Percentiles rank a stretch among this genome's conserved stretches.
Conservation (phyloP, 345 rosid species). For the Excoecaria cochinchinensis region DNA sequence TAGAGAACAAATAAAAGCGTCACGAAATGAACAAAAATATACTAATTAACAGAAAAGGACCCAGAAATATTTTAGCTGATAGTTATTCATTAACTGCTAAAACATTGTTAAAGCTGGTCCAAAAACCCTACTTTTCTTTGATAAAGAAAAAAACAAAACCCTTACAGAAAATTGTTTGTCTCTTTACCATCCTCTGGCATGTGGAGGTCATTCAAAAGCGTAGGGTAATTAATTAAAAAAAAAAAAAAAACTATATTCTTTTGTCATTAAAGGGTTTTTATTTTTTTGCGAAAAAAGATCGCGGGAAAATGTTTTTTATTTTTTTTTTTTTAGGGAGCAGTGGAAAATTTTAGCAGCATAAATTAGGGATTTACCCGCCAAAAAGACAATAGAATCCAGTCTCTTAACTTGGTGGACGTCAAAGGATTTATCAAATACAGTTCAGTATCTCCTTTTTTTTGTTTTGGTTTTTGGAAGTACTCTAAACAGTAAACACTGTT, state of each 20-base stretch:
- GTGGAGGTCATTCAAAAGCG: conserved; percentile 23
- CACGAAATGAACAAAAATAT: conserved; percentile 15
- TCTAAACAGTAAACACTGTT: neutral
- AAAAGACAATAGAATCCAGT: conserved; percentile 16
- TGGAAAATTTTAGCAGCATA: neutral
- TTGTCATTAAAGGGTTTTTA: conserved; percentile 28
- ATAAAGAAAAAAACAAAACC: conserved; percentile 37
- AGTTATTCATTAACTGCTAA: conserved; percentile 22
- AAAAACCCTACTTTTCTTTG: conserved; percentile 32
- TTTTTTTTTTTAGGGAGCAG: neutral
- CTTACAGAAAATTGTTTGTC: conserved; percentile 23
- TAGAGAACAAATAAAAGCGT: conserved; percentile 19
- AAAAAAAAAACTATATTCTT: conserved; percentile 1
- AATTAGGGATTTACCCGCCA: conserved; percentile 60
- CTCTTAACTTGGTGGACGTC: conserved; percentile 49
- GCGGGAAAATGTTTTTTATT: conserved; percentile 36
- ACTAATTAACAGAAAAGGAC: conserved; percentile 34
- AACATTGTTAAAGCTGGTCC: conserved; percentile 9
- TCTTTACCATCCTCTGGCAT: conserved; percentile 15
- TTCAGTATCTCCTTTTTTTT: conserved; percentile 18
- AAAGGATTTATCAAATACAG: conserved; percentile 44
- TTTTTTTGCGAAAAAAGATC: conserved; percentile 20
- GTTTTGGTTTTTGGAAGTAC: neutral
- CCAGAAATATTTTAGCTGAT: conserved; percentile 26
- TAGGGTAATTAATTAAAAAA: conserved; percentile 8